Evolutionary conservation across 2,329 filamentous ascomycete genomes (phyloP).

Genomic region (Talaromyces sp.): DNA sequence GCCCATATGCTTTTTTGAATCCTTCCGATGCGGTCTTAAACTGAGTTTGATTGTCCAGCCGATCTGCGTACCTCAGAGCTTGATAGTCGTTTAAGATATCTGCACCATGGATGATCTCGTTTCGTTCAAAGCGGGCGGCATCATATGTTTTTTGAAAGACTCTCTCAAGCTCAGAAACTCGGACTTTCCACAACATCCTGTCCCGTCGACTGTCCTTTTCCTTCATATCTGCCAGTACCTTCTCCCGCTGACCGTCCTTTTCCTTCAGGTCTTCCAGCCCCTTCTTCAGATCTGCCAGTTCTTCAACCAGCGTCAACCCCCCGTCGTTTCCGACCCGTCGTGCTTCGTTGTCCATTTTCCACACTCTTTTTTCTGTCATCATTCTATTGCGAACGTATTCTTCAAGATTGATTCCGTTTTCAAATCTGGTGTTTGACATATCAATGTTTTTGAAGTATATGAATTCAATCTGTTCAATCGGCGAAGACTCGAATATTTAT

Average conservation of each 20-base stretch:
- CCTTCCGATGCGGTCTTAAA: constrained; percentile 7
- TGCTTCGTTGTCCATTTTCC: constrained; percentile 2
- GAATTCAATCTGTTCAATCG: background rate
- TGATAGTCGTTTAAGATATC: constrained; percentile 6
- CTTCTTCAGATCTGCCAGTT: background rate
- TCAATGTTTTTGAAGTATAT: background rate
- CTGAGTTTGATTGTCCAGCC: background rate
- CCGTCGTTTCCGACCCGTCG: background rate
- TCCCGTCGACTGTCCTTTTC: background rate
- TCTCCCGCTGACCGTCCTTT: background rate
- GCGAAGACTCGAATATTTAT: background rate
- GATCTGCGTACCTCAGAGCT: constrained; percentile 1
- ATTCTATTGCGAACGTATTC: constrained; percentile 4
- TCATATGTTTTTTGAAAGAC: background rate
- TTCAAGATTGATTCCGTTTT: background rate
- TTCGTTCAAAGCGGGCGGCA: constrained; percentile 5
- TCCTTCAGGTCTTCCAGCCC: background rate
- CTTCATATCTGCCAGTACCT: background rate
- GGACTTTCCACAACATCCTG: constrained; percentile 1
- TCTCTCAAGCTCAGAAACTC: constrained; percentile 8
- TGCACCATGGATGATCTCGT: constrained; percentile 6
- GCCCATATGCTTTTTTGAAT: constrained; percentile 4
- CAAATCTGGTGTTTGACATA: background rate
- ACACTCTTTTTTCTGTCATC: background rate
- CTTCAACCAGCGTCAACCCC: background rate